Base-by-base conservation (phyloP, 2,329 filamentous ascomycete genomes). In the Fusarium oxysporum region DNA sequence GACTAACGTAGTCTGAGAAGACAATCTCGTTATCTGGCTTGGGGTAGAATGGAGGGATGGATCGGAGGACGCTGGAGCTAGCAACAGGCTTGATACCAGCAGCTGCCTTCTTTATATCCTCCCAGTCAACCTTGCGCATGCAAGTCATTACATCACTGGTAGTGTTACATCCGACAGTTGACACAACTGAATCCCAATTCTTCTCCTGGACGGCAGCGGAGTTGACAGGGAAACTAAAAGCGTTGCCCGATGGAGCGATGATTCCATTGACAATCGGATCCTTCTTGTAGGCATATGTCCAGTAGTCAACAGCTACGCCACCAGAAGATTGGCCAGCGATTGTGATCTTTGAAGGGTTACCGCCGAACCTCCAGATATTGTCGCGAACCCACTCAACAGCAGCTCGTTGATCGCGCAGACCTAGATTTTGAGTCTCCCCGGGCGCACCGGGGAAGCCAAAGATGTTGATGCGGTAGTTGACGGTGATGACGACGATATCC, bases 221-320 rank as follows among this genome's bases (percentile, higher is more conserved):
- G 58, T 86, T 86, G 25, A 82, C 73, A 8, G 82, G 80, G 70
- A 88, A 86, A 73, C 85, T 85, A 28, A 85, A 82, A 0, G 81
- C 84, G 5, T 82, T 85, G 1, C 81, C 86, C 41, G 86, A 87
- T 10, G 83, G 80, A 6, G 83, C 78, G 62, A 88, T 85, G 14
- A 87, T 78, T 7, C 82, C 85, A 11, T 80, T 76, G n/a, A 83
- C 82, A 30, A 89, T 88, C 10, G 87, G 85, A 45, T 88, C 85
- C 0, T 84, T 62, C 5, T 72, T 53, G 85, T 85, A 87, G 6
- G 86, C 84, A 57, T 86, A 88, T 9, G 84, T 81, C 79, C 84
- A 86, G 74, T 84, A 83, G 69, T 88, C 86, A 1, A 83, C 83
- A 2, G 82, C 77, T 1, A 83, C 79, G 2, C 80, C 76, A 0